phyloP scores from a whole-genome alignment of 2,329 filamentous ascomycete genomes.

The Cercospora brassicicola region DNA sequence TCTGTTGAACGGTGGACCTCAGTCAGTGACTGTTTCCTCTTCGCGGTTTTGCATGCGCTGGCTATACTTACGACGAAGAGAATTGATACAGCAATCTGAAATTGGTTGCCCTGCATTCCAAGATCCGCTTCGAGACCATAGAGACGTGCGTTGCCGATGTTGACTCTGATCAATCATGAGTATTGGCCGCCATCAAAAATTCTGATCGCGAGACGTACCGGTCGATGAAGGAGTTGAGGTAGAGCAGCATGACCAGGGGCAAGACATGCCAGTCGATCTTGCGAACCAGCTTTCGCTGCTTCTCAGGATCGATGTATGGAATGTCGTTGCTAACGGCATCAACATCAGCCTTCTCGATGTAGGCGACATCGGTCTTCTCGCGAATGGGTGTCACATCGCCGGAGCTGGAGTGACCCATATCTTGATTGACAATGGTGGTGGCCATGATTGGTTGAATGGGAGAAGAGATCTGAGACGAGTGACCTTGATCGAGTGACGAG shows the following conservation, averaged over 20 bases:
- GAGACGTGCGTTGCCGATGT: slow-evolving; percentile 19
- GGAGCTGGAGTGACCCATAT: slow-evolving; percentile 5
- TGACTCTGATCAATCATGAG: slow-evolving; percentile 12
- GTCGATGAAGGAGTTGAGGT: slow-evolving; percentile 72
- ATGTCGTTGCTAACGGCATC: neutral
- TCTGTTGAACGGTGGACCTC: neutral
- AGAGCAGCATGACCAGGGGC: slow-evolving; percentile 70
- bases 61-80: slow-evolving; percentile 19
- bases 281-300: slow-evolving; percentile 59
- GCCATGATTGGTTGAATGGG: neutral
- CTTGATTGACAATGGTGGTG: neutral
- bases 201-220: slow-evolving; percentile 36
- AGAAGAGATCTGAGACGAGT: neutral
- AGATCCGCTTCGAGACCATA: slow-evolving; percentile 19
- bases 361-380: slow-evolving; percentile 2
- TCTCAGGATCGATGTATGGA: slow-evolving; percentile 39
- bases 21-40: neutral
- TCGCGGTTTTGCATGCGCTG: neutral
- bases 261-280: slow-evolving; percentile 70
- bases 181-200: neutral
- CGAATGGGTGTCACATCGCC: slow-evolving; percentile 7
- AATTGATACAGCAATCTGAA: slow-evolving; percentile 23
- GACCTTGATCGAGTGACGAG: neutral
- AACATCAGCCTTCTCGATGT: slow-evolving; percentile 5
- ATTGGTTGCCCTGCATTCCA: slow-evolving; percentile 18